Evolutionary conservation across 495 filamentous ascomycete genomes (phyloP), one percentile per base, ranked within the genome.

Genomic region (Letharia lupina): DNA sequence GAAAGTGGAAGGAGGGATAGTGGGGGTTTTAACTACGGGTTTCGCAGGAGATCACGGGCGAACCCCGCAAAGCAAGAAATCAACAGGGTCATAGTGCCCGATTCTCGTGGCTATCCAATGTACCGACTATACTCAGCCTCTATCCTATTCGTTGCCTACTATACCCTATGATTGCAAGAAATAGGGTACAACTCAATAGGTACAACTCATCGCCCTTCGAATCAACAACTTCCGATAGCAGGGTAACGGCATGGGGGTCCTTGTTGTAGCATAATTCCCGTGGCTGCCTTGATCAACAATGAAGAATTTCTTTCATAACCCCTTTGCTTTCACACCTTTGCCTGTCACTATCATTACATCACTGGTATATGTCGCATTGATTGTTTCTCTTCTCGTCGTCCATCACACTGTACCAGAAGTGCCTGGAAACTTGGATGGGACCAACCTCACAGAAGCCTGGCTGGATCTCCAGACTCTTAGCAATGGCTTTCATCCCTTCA

Each of bases 371-470:
- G 75, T 90, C 60, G 87, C 86, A 40, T 75, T 93, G 35, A 75
- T 89, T 65, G 82, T 87, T 63, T 84, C 88, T 42, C 77, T 95
- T 40, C 76, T 96, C 65, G 77, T 89, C 66, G 81, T 90, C 65
- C 90, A 96, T 73, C 83, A 87, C 75, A 83, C 85, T 60, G 84
- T 93, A 41, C 93, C 93, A 1, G 67, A 82, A 42, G 83, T 86
- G n/a, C 87, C 90, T 3, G 78, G 69, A n/a, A 81, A 82, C 54
- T 73, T 82, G 48, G 75, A 76, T 45, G 90, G 89, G 35, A 77
- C 93, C 61, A 88, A 96, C 69, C 77, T 96, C 23, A 85, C 86
- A 37, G 84, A 91, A 77, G 93, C 93, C 33, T 98, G 93, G 93
- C 75, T 80, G 20, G 93, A 98, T 73, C 82, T 98, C 28, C 83